phyloP scores from a whole-genome alignment of 2,329 filamentous ascomycete species.

The Fusarium anthophilum region DNA sequence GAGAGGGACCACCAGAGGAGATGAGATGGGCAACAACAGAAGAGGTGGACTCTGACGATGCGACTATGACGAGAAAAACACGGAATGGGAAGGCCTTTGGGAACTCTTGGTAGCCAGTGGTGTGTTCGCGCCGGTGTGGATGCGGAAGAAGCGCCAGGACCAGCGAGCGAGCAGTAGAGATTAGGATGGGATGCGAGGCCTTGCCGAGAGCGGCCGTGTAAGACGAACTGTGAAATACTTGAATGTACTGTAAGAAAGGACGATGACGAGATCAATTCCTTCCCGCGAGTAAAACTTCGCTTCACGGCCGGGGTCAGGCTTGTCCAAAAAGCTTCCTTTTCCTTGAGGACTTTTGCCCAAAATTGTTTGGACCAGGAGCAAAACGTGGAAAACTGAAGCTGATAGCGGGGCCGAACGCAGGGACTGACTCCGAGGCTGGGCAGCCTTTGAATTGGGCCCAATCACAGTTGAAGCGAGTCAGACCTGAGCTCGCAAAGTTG shows the following conservation, averaged over 20 bases:
- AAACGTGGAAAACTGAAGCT: conserved; percentile 33
- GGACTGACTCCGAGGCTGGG: conserved; percentile 38
- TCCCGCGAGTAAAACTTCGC: conserved; percentile 34
- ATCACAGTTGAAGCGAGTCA: conserved; percentile 43
- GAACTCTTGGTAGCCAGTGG: conserved; percentile 39
- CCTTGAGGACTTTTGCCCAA: conserved; percentile 29
- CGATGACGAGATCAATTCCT: conserved; percentile 46
- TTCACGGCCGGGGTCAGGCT: conserved; percentile 44
- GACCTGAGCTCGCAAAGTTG: conserved; percentile 34
- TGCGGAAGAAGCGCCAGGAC: conserved; percentile 33
- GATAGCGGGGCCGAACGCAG: conserved; percentile 42
- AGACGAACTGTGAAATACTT: conserved; percentile 26
- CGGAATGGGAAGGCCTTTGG: conserved; percentile 40
- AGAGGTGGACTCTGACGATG: conserved; percentile 41
- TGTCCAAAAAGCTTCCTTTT: conserved; percentile 29
- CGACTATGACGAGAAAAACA: conserved; percentile 47
- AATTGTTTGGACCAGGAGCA: conserved; percentile 22
- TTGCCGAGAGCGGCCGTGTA: conserved; percentile 45
- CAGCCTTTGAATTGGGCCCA: conserved; percentile 29
- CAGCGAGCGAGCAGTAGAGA: conserved; percentile 22
- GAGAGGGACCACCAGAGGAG: conserved; percentile 32
- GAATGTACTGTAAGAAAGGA: conserved; percentile 25
- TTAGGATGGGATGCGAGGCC: conserved; percentile 28
- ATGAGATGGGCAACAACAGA: conserved; percentile 34
- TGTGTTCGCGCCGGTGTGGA: conserved; percentile 39